Evolutionary conservation across 208 protist species (phyloP).

Genomic region (Acanthamoeba rhysodes): DNA sequence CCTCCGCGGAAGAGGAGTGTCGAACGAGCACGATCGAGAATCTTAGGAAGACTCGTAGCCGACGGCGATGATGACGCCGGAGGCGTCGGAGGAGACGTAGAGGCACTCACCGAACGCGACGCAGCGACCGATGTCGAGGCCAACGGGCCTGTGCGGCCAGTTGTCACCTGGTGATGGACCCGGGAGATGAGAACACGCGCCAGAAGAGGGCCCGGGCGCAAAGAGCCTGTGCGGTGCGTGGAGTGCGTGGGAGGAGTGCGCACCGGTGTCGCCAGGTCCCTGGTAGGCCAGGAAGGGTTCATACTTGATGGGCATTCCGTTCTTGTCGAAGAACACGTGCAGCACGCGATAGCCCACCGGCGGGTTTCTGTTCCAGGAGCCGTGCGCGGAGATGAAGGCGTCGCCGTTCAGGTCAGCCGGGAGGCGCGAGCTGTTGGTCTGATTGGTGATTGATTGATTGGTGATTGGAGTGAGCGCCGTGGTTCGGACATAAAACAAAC

Average conservation of each 20-base stretch:
- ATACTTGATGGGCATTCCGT: not conserved
- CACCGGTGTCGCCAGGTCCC: constrained; percentile 51
- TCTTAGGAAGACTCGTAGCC: constrained; percentile 2
- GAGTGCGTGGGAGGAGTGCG: not conserved
- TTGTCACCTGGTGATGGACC: not conserved
- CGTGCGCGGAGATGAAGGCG: constrained; percentile 46
- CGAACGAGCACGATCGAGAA: no score
- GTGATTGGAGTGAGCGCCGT: not conserved
- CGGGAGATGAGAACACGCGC: not conserved
- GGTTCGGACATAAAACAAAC: not conserved
- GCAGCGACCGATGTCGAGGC: not conserved
- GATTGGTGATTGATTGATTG: not conserved
- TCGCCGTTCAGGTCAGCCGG: constrained; percentile 15
- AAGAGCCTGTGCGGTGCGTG: not conserved
- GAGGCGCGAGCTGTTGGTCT: not conserved
- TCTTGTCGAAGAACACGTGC: not conserved
- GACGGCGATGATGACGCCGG: constrained; percentile 7
- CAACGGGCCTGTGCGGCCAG: constrained; percentile 54
- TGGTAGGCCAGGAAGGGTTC: constrained; percentile 65
- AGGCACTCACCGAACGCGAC: constrained; percentile 29
- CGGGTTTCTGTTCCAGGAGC: constrained; percentile 43
- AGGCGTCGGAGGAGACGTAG: constrained; percentile 33
- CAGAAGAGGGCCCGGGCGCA: no score
- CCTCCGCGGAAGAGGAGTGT: no score
- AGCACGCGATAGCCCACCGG: constrained; percentile 11